Evolutionary conservation across 208 protist genomes (phyloP).

Genomic region (Wallacemonas collosoma): DNA sequence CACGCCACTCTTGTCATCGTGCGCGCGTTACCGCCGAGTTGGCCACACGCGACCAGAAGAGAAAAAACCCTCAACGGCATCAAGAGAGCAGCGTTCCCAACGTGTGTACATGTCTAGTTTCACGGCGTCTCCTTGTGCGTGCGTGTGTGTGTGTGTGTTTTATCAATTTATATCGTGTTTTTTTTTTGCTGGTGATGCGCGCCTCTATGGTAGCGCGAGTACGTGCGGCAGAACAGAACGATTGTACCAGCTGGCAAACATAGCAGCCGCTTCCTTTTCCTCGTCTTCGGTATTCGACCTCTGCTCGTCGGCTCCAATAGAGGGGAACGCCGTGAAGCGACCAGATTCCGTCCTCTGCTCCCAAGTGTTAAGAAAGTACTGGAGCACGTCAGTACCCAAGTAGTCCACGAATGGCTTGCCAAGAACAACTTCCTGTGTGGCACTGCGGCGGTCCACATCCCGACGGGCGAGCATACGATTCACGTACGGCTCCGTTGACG

Average conservation of each 20-base stretch:
- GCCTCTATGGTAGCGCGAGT: slow-evolving; percentile 14
- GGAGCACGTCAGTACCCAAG: slow-evolving; percentile 42
- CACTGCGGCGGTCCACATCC: slow-evolving; percentile 49
- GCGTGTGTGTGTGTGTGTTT: slow-evolving; percentile 4
- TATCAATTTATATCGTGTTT: neutral
- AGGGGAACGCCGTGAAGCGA: slow-evolving; percentile 3
- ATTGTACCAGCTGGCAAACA: slow-evolving; percentile 34
- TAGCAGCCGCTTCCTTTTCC: neutral
- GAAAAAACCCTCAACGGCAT: too few species aligned
- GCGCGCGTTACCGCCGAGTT: too few species aligned
- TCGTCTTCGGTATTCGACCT: slow-evolving; percentile 17
- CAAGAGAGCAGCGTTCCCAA: too few species aligned
- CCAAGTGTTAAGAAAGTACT: slow-evolving; percentile 44
- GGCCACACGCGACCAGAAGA: too few species aligned
- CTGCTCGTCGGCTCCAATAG: slow-evolving; percentile 20
- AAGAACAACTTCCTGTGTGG: slow-evolving; percentile 57
- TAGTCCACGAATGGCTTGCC: slow-evolving; percentile 64
- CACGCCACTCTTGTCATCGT: too few species aligned
- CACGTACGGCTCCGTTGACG: slow-evolving; percentile 19
- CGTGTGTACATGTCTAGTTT: too few species aligned
- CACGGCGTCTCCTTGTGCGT: neutral
- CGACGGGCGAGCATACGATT: slow-evolving; percentile 40
- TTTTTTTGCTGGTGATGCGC: neutral
- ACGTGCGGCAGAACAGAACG: slow-evolving; percentile 37
- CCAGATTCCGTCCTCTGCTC: slow-evolving; percentile 7